Percentiles rank a stretch among this genome's conserved stretches.
These are phyloP conservation scores for Rhodosporidiobolus sp. DNA, from an alignment of 768 basidiomycete genomes.

Conservation along the genomic window DNA sequence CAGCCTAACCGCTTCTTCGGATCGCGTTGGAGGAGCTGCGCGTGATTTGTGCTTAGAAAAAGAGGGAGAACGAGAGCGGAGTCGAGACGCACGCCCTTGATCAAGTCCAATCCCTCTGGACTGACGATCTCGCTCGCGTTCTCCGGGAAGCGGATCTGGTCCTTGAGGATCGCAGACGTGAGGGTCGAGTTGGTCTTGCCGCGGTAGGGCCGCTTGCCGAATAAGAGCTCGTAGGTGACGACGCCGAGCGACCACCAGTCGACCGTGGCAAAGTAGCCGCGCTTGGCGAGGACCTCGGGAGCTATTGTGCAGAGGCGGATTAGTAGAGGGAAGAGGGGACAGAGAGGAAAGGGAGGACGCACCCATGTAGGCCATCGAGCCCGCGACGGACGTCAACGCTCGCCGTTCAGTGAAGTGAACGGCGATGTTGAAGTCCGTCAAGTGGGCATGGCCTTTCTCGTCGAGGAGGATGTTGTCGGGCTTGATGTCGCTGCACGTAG, in stretches of 20 bases:
- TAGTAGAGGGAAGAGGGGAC: not conserved
- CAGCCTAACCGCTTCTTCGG: slow-evolving; percentile 74
- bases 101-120: slow-evolving; percentile 68
- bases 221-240: slow-evolving; percentile 86
- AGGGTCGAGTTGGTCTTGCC: slow-evolving; percentile 90
- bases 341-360: slow-evolving; percentile 41
- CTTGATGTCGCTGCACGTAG: slow-evolving; percentile 71
- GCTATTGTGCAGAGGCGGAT: slow-evolving; percentile 50
- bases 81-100: slow-evolving; percentile 66
- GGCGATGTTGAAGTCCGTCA: slow-evolving; percentile 98
- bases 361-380: slow-evolving; percentile 99
- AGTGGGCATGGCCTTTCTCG: slow-evolving; percentile 85
- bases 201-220: slow-evolving; percentile 78
- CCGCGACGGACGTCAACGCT: slow-evolving; percentile 86
- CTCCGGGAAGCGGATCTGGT: slow-evolving; percentile 86
- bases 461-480: slow-evolving; percentile 97
- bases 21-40: slow-evolving; percentile 82
- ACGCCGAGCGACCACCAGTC: slow-evolving; percentile 98
- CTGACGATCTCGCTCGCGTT: slow-evolving; percentile 70
- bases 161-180: slow-evolving; percentile 86
- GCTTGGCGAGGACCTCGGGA: slow-evolving; percentile 87
- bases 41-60: not conserved
- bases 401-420: slow-evolving; percentile 92
- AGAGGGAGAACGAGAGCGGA: not conserved
- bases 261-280: slow-evolving; percentile 88